Conservation (phyloP, 306 rosid genomes). For the Dalbergia oliveri region DNA sequence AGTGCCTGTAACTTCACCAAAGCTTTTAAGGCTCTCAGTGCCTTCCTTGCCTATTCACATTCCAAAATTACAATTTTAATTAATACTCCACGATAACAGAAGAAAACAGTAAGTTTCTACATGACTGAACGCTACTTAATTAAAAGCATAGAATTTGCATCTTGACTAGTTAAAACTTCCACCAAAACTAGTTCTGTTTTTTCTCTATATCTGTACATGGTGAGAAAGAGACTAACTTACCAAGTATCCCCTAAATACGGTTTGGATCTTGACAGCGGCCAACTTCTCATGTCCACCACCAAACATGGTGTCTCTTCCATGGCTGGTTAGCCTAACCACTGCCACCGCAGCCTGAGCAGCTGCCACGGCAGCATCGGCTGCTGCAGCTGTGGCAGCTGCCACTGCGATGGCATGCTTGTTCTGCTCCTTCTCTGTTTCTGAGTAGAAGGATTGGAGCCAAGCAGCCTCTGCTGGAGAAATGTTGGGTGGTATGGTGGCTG, state of each 20-base stretch:
- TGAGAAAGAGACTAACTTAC: constrained; percentile 49
- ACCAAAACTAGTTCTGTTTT: background rate
- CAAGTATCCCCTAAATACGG: constrained; percentile 76
- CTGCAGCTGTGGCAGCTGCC: constrained; percentile 91
- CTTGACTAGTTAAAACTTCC: constrained; percentile 17
- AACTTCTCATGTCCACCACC: constrained; percentile 70
- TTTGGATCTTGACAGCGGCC: constrained; percentile 89
- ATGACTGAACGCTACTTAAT: too few species aligned
- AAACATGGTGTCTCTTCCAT: constrained; percentile 72
- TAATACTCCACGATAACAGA: background rate
- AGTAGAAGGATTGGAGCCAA: constrained; percentile 80
- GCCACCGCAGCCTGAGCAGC: constrained; percentile 96
- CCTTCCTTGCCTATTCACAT: constrained; percentile 80
- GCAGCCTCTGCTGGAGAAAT: constrained; percentile 84
- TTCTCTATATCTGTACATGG: background rate
- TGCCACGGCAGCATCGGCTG: constrained; percentile 94
- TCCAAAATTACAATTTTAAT: background rate
- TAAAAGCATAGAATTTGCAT: background rate
- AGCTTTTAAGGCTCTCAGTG: constrained; percentile 87
- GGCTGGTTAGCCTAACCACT: constrained; percentile 87
- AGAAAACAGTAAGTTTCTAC: background rate
- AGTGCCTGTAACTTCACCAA: constrained; percentile 91
- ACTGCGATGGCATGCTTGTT: constrained; percentile 94
- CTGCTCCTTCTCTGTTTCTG: constrained; percentile 79
- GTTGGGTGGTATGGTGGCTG: constrained; percentile 80